phyloP scores from a whole-genome alignment of 805 yeast species.

The Metschnikowia arizonensis region DNA sequence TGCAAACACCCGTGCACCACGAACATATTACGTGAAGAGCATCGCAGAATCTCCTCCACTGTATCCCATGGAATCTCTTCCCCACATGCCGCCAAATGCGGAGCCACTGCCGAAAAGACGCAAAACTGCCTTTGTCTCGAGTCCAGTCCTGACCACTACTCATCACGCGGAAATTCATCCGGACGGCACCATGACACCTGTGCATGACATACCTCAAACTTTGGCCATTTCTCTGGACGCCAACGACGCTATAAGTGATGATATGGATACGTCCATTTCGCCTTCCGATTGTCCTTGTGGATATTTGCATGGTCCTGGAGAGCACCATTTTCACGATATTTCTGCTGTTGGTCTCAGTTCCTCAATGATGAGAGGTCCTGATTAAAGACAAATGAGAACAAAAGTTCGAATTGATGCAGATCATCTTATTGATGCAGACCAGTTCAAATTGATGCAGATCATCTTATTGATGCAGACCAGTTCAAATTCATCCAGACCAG shows the following conservation, averaged over 20 bases:
- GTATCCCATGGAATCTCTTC: not conserved
- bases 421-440: too few relatives aligned
- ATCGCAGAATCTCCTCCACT: not conserved
- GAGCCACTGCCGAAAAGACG: slow-evolving; percentile 13
- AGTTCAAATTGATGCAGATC: too few relatives aligned
- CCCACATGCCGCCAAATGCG: not conserved
- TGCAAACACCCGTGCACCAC: slow-evolving; percentile 1
- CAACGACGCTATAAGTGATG: slow-evolving; percentile 1
- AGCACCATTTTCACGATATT: slow-evolving; percentile 11
- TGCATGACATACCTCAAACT: not conserved
- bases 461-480: too few relatives aligned
- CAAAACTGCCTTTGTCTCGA: slow-evolving; percentile 1
- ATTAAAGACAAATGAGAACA: not conserved
- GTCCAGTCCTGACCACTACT: not conserved
- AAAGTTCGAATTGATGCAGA: too few relatives aligned
- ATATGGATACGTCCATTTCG: slow-evolving; percentile 5
- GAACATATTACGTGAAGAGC: not conserved
- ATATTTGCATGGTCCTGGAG: slow-evolving; percentile 15
- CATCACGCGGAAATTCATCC: slow-evolving; percentile 9
- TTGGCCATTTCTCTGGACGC: not conserved
- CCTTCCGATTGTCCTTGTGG: slow-evolving; percentile 14
- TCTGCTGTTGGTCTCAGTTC: slow-evolving; percentile 17
- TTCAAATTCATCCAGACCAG: too few relatives aligned
- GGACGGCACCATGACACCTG: slow-evolving; percentile 14
- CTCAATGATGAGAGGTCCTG: slow-evolving; percentile 17